Conservation (phyloP, 2,329 filamentous ascomycete genomes). For the Fusarium torreyae region DNA sequence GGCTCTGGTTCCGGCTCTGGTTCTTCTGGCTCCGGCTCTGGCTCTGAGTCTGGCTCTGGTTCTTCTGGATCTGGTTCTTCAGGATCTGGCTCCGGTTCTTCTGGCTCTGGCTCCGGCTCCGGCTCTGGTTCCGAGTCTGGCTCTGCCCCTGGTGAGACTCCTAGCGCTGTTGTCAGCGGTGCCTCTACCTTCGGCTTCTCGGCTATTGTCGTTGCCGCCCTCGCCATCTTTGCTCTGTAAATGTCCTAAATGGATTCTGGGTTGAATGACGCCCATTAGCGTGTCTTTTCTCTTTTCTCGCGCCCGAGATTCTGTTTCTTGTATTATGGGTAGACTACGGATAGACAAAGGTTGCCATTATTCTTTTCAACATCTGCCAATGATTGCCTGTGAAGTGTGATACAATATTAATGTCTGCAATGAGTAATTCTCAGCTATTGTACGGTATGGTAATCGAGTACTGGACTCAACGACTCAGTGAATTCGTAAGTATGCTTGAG, state of each 20-base stretch:
- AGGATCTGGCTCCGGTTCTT: conserved; percentile 28
- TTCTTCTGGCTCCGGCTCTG: conserved; percentile 21
- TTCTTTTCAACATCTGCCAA: conserved; percentile 14
- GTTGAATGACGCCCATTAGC: conserved; percentile 46
- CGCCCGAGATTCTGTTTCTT: conserved; percentile 50
- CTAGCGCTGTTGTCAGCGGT: conserved; percentile 32
- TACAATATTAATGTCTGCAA: no score
- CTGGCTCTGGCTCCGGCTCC: conserved; percentile 34
- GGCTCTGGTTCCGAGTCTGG: conserved; percentile 32
- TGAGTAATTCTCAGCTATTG: no score
- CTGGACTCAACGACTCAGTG: no score
- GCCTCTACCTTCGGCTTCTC: conserved; percentile 41
- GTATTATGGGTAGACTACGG: conserved; percentile 51
- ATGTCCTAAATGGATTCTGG: conserved; percentile 44
- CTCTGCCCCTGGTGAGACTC: conserved; percentile 39
- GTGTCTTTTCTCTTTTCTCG: conserved; percentile 47
- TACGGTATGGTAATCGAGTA: not conserved
- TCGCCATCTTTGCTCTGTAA: conserved; percentile 48
- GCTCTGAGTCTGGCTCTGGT: conserved; percentile 29
- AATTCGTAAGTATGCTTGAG: no score
- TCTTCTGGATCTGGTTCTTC: conserved; percentile 15
- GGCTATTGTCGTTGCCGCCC: conserved; percentile 37
- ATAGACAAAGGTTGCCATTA: conserved; percentile 48
- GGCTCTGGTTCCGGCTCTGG: conserved; percentile 22
- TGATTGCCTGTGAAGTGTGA: no score